These are phyloP conservation scores for Claviceps maximensis DNA, from an alignment of 2,329 filamentous ascomycete genomes.

Conservation along the genomic window DNA sequence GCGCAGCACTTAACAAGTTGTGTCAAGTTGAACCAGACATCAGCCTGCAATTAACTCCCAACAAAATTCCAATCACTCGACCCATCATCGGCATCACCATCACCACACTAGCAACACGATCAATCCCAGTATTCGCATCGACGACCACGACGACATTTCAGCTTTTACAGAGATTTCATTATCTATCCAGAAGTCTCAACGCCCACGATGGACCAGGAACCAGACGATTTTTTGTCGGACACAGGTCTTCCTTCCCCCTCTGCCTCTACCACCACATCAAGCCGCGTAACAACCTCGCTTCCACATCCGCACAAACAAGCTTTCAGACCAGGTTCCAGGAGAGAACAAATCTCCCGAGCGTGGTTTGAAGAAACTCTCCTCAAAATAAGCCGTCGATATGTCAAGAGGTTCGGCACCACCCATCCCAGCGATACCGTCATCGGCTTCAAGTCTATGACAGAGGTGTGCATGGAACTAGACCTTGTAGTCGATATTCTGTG, in stretches of 20 bases:
- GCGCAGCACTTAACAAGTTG: neutral
- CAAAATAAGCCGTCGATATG: slow-evolving; percentile 42
- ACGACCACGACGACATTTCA: neutral
- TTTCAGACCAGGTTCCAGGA: slow-evolving; percentile 41
- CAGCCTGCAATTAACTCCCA: neutral
- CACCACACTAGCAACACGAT: neutral
- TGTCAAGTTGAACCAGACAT: neutral
- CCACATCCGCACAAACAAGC: slow-evolving; percentile 42
- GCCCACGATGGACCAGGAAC: slow-evolving; percentile 9
- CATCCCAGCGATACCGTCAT: slow-evolving; percentile 33
- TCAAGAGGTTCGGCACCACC: slow-evolving; percentile 41
- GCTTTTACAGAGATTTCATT: neutral
- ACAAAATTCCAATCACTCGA: neutral
- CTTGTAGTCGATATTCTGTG: slow-evolving; percentile 68
- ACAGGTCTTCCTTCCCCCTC: slow-evolving; percentile 41
- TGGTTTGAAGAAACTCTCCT: slow-evolving; percentile 41
- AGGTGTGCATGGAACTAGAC: slow-evolving; percentile 63
- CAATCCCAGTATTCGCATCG: neutral
- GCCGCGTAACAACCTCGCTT: slow-evolving; percentile 25
- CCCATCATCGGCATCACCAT: too few species aligned
- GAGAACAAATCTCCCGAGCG: slow-evolving; percentile 46
- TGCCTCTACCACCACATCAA: slow-evolving; percentile 36
- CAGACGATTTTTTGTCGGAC: slow-evolving; percentile 39
- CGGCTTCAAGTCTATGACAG: slow-evolving; percentile 48
- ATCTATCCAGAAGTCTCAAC: neutral